Conservation (phyloP, 805 yeast genomes). For the Candida hispaniensis region DNA sequence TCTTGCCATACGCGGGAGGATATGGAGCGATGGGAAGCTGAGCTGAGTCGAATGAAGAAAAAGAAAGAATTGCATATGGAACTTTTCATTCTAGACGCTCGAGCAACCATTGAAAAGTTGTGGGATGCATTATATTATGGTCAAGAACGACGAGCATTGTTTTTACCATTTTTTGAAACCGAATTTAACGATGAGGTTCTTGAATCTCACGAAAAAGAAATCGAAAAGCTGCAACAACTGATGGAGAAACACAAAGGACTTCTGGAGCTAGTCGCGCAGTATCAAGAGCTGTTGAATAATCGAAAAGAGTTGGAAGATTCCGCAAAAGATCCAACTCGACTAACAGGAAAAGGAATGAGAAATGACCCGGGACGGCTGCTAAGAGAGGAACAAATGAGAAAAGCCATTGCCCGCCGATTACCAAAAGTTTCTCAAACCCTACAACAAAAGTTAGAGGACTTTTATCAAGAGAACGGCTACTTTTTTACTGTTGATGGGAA, state of each 20-base stretch:
- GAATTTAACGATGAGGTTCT: slow-evolving; percentile 49
- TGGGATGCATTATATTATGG: slow-evolving; percentile 58
- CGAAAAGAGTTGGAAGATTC: slow-evolving; percentile 55
- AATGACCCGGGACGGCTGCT: slow-evolving; percentile 56
- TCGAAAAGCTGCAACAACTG: slow-evolving; percentile 41
- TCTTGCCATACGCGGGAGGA: slow-evolving; percentile 3
- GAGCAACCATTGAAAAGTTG: slow-evolving; percentile 45
- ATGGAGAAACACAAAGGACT: slow-evolving; percentile 44
- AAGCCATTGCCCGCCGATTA: slow-evolving; percentile 50
- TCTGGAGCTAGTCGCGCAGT: slow-evolving; percentile 43
- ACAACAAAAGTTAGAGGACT: slow-evolving; percentile 37
- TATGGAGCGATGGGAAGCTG: slow-evolving; percentile 29
- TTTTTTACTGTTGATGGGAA: slow-evolving; percentile 38
- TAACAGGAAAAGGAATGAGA: slow-evolving; percentile 42
- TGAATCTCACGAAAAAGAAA: slow-evolving; percentile 53
- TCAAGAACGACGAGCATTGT: slow-evolving; percentile 38
- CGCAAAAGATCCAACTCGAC: slow-evolving; percentile 68
- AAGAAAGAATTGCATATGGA: slow-evolving; percentile 57
- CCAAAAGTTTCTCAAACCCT: slow-evolving; percentile 53
- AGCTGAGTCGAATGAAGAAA: slow-evolving; percentile 45
- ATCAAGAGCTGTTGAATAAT: slow-evolving; percentile 48
- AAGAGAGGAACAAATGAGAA: slow-evolving; percentile 69
- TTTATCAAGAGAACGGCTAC: slow-evolving; percentile 32
- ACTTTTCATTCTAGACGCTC: slow-evolving; percentile 52
- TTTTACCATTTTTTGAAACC: slow-evolving; percentile 35